Conservation (phyloP, 768 basidiomycete species). For the Lentinula sp. region DNA sequence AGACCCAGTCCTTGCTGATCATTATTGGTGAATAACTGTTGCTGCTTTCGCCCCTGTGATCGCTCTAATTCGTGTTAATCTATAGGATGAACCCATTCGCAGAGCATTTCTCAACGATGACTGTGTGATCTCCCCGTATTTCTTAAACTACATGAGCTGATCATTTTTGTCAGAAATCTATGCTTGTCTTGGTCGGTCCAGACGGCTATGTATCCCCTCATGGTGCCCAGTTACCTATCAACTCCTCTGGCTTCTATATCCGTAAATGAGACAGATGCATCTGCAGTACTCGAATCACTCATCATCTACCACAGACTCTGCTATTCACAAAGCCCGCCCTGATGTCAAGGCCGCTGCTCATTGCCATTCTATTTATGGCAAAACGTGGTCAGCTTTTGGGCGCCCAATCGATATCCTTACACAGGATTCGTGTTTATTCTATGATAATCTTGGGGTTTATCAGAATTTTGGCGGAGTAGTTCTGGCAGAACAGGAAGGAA, state of each 20-base stretch:
- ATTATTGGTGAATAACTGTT: conserved; percentile 16
- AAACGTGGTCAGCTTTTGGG: conserved; percentile 42
- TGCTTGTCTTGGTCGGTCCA: conserved; percentile 22
- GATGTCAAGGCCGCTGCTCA: conserved; percentile 43
- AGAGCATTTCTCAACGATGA: conserved; percentile 22
- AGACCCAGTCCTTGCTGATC: conserved; percentile 18
- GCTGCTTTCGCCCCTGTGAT: background rate
- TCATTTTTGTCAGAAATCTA: conserved; percentile 14
- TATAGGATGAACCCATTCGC: conserved; percentile 21
- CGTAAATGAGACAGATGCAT: conserved; percentile 7
- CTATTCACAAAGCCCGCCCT: conserved; percentile 39
- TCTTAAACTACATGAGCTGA: background rate
- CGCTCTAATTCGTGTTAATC: background rate
- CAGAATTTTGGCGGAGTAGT: conserved; percentile 44
- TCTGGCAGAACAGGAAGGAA: conserved; percentile 36
- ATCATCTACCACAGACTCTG: conserved; percentile 24
- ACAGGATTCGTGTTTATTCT: conserved; percentile 40
- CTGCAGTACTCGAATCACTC: conserved; percentile 7
- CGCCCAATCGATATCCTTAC: conserved; percentile 34
- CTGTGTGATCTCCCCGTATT: conserved; percentile 7
- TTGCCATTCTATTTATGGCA: conserved; percentile 42
- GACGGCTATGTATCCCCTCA: conserved; percentile 18
- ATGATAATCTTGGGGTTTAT: conserved; percentile 37
- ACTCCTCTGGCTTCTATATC: conserved; percentile 20
- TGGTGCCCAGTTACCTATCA: conserved; percentile 23